A percentile compares a stretch with the other conserved stretches of the same genome.
phyloP scores from a whole-genome alignment of 768 basidiomycete species.

The Tylopilus vinaceipallidus region DNA sequence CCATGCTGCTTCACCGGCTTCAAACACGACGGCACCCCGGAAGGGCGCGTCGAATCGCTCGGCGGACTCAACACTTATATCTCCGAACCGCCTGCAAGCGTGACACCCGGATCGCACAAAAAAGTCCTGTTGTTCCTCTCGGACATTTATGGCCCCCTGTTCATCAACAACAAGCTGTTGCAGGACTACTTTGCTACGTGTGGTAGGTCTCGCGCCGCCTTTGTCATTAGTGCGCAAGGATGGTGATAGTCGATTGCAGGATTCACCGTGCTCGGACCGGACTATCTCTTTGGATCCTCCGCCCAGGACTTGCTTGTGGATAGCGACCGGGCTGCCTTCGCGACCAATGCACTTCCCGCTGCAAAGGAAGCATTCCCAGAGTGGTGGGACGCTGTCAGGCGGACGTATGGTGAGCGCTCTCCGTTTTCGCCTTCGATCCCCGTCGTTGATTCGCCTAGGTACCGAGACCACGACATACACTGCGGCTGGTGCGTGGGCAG shows the following conservation, averaged over 20 bases:
- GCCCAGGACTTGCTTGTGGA: conserved; percentile 34
- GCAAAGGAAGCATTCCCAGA: conserved; percentile 41
- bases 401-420: conserved; percentile 40
- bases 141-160: conserved; percentile 56
- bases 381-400: conserved; percentile 52
- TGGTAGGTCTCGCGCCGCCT: conserved; percentile 37
- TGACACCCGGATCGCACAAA: conserved; percentile 31
- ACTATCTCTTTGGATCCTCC: conserved; percentile 57
- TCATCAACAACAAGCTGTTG: conserved; percentile 52
- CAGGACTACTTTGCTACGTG: conserved; percentile 61
- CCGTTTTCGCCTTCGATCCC: background rate
- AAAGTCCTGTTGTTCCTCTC: conserved; percentile 54
- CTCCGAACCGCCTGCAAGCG: too few species aligned
- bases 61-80: too few species aligned
- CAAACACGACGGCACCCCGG: conserved; percentile 48
- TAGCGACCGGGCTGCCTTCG: conserved; percentile 40
- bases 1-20: conserved; percentile 50
- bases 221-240: background rate
- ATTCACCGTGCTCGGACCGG: conserved; percentile 54
- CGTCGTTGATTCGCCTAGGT: conserved; percentile 12
- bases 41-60: conserved; percentile 42
- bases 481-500: conserved; percentile 38
- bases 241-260: conserved; percentile 33
- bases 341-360: conserved; percentile 25
- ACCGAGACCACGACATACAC: conserved; percentile 37